phyloP scores from a whole-genome alignment of 139 green algal genomes.

The Tetratostichococcus sp. region DNA sequence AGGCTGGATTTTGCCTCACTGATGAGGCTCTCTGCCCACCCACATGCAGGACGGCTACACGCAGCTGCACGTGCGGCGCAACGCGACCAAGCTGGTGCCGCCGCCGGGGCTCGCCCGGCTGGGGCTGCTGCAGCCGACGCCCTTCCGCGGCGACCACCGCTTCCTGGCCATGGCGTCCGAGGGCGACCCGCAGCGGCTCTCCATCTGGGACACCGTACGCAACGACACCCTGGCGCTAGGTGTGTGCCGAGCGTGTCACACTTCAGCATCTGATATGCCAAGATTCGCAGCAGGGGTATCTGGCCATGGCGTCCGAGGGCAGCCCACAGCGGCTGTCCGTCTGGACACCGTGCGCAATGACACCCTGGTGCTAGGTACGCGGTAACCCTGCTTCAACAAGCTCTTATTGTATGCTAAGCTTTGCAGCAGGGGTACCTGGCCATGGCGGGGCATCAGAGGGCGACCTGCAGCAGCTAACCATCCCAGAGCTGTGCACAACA shows the following conservation, averaged over 20 bases:
- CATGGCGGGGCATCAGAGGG: neutral
- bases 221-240: neutral
- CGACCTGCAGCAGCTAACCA: neutral
- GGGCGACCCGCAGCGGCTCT: neutral
- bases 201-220: neutral
- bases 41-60: neutral
- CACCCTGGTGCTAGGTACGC: neutral
- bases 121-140: neutral
- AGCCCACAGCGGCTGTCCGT: neutral
- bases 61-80: neutral
- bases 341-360: neutral
- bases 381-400: too few relatives aligned
- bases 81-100: neutral
- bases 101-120: neutral
- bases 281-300: too few relatives aligned
- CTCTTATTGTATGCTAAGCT: too few relatives aligned
- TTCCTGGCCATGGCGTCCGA: neutral
- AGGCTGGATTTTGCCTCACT: too few relatives aligned
- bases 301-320: neutral
- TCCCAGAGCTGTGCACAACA: too few relatives aligned
- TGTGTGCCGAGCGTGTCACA: neutral
- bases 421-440: too few relatives aligned
- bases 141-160: neutral
- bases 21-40: neutral
- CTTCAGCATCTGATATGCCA: too few relatives aligned